Conservation (phyloP, 192 early-diverging fungal species). For the Gonapodya prolifera region DNA sequence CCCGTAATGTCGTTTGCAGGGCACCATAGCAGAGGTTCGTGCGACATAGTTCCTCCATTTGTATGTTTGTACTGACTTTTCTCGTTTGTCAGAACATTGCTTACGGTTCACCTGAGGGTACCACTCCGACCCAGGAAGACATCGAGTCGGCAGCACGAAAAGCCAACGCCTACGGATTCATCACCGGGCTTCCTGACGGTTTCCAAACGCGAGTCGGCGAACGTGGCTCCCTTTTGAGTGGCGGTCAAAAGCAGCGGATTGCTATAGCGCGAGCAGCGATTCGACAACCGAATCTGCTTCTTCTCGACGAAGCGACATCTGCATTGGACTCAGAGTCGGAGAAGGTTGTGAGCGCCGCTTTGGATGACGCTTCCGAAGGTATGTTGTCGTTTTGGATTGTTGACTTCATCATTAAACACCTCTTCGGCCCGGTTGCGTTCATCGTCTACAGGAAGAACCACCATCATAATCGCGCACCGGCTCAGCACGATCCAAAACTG, state of each 20-base stretch:
- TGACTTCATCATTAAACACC: slow-evolving; percentile 33
- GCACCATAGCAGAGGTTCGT: too few relatives aligned
- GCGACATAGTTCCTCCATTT: too few relatives aligned
- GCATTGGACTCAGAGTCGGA: slow-evolving; percentile 50
- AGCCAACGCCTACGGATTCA: slow-evolving; percentile 46
- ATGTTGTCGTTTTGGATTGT: slow-evolving; percentile 70
- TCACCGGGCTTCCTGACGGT: neutral
- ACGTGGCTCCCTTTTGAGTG: slow-evolving; percentile 45
- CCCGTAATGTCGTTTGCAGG: too few relatives aligned
- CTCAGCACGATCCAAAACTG: slow-evolving; percentile 45
- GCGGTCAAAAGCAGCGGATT: slow-evolving; percentile 58
- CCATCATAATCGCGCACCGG: slow-evolving; percentile 60
- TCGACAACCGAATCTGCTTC: slow-evolving; percentile 50
- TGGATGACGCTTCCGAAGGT: slow-evolving; percentile 42
- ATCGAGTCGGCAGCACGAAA: slow-evolving; percentile 29
- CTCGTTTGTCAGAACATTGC: slow-evolving; percentile 44
- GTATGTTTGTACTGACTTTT: too few relatives aligned
- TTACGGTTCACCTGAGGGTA: slow-evolving; percentile 34
- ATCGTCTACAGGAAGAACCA: too few relatives aligned
- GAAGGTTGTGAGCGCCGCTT: slow-evolving; percentile 46
- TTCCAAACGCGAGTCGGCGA: slow-evolving; percentile 56
- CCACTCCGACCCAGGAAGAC: slow-evolving; percentile 24
- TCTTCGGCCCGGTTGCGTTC: too few relatives aligned
- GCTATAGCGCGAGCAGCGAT: slow-evolving; percentile 60
- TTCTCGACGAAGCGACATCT: slow-evolving; percentile 33